These are phyloP conservation scores for Leccinum pellstonianum DNA, from an alignment of 768 basidiomycete species.

Conservation along the genomic window DNA sequence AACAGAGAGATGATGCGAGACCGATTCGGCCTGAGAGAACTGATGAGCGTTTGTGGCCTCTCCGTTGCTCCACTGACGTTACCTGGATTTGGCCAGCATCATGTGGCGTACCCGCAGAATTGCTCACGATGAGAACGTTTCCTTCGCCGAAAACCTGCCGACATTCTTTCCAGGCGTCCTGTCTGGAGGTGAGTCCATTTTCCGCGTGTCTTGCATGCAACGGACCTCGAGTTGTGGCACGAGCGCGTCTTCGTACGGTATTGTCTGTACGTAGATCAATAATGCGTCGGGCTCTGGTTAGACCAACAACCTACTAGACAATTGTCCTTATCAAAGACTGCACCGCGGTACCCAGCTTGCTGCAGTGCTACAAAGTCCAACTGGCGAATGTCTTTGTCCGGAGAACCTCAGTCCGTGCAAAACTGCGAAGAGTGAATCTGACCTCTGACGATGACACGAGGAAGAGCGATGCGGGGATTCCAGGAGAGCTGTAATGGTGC, in stretches of 20 bases:
- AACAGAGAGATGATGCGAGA: constrained; percentile 69
- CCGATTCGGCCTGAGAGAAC: constrained; percentile 75
- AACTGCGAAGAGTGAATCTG: constrained; percentile 12
- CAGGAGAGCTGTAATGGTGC: constrained; percentile 69
- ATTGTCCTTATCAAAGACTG: constrained; percentile 97
- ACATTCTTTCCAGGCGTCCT: constrained; percentile 79
- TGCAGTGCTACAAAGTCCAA: constrained; percentile 74
- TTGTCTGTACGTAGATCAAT: constrained; percentile 51
- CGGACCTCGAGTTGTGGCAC: constrained; percentile 74
- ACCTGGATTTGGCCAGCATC: constrained; percentile 83
- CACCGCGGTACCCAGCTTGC: constrained; percentile 80
- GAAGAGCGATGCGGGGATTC: constrained; percentile 65
- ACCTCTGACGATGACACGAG: constrained; percentile 70
- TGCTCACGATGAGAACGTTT: constrained; percentile 89
- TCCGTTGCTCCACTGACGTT: constrained; percentile 20
- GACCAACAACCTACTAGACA: constrained; percentile 64
- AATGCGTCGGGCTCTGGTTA: no score
- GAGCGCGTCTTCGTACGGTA: constrained; percentile 72
- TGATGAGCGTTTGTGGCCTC: neutral
- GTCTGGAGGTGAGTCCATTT: constrained; percentile 1
- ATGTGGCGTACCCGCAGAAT: constrained; percentile 83
- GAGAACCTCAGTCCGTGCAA: constrained; percentile 11
- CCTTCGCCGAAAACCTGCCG: constrained; percentile 68
- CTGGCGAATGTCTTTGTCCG: constrained; percentile 78
- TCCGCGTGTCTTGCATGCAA: neutral